A percentile compares a stretch with the other conserved stretches of the same genome.
These are phyloP conservation scores for Scheffersomyces segobiensis DNA, from an alignment of 1,139 yeast genomes.

Conservation along the genomic window DNA sequence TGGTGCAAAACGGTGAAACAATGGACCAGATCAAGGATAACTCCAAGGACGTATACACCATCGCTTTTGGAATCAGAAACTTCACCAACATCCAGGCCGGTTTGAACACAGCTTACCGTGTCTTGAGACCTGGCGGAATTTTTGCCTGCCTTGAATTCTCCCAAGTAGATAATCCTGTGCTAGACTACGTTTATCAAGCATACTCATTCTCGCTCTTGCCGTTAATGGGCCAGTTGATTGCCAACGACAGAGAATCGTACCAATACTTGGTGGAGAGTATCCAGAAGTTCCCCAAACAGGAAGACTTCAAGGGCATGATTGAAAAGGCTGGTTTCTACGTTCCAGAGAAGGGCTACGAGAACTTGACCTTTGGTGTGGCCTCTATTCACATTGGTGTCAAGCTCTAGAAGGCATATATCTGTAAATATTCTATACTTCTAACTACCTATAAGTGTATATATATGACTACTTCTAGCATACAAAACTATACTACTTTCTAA, in stretches of 20 bases:
- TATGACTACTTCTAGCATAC: not conserved
- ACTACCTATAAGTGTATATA: slow-evolving; percentile 2
- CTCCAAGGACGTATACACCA: slow-evolving; percentile 93
- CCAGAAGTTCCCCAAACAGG: slow-evolving; percentile 88
- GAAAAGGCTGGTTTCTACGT: slow-evolving; percentile 92
- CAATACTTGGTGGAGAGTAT: slow-evolving; percentile 95
- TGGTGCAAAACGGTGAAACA: slow-evolving; percentile 91
- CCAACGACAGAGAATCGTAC: slow-evolving; percentile 92
- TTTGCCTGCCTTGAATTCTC: slow-evolving; percentile 96
- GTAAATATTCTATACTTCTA: not conserved
- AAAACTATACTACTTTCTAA: not conserved
- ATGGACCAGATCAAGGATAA: slow-evolving; percentile 81
- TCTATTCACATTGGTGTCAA: slow-evolving; percentile 96
- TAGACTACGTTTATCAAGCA: slow-evolving; percentile 77
- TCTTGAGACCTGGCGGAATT: slow-evolving; percentile 97
- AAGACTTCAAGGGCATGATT: slow-evolving; percentile 87
- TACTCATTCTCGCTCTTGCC: slow-evolving; percentile 90
- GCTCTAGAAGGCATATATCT: slow-evolving; percentile 29
- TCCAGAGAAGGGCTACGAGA: slow-evolving; percentile 87
- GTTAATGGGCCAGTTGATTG: slow-evolving; percentile 91
- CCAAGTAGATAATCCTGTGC: slow-evolving; percentile 77
- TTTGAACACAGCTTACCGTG: slow-evolving; percentile 88
- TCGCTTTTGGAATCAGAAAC: slow-evolving; percentile 96
- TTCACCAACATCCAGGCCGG: slow-evolving; percentile 95
- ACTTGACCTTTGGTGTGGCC: slow-evolving; percentile 94